Conservation (phyloP, 1,284 basidiomycete species). For the Tylopilus sp. region DNA sequence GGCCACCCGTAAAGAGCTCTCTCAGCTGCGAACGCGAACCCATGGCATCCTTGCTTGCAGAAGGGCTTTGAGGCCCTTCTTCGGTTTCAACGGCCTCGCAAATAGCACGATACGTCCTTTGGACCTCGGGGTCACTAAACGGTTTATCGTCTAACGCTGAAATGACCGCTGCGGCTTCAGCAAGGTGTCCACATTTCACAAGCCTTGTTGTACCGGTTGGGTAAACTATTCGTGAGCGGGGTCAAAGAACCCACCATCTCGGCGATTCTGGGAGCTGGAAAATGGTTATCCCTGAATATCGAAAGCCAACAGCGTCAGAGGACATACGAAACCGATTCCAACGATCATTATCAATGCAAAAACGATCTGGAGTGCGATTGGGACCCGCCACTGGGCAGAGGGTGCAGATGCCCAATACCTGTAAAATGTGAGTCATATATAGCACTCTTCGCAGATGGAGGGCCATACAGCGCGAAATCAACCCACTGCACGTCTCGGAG, state of each 20-base stretch:
- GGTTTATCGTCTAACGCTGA: constrained; percentile 58
- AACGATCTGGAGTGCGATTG: constrained; percentile 63
- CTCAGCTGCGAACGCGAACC: constrained; percentile 21
- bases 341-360: constrained; percentile 60
- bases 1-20: constrained; percentile 58
- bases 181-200: constrained; percentile 55
- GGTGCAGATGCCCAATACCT: constrained; percentile 51
- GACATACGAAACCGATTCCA: constrained; percentile 52
- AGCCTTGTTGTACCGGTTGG: constrained; percentile 36
- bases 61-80: constrained; percentile 13
- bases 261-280: constrained; percentile 65
- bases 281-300: background rate
- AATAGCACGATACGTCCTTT: constrained; percentile 53
- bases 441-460: background rate
- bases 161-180: constrained; percentile 62
- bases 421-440: background rate
- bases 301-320: background rate
- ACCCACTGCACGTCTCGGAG: constrained; percentile 60
- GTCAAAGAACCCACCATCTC: constrained; percentile 42
- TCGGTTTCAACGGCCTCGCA: constrained; percentile 48
- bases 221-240: background rate
- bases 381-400: constrained; percentile 67
- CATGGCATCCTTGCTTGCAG: constrained; percentile 9
- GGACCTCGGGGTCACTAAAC: constrained; percentile 48
- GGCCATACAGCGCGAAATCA: constrained; percentile 53